Percentiles rank a stretch among this genome's conserved stretches.
Evolutionary conservation across 2,329 filamentous ascomycete species (phyloP).

Genomic region (Sclerotinia sclerotiorum): DNA sequence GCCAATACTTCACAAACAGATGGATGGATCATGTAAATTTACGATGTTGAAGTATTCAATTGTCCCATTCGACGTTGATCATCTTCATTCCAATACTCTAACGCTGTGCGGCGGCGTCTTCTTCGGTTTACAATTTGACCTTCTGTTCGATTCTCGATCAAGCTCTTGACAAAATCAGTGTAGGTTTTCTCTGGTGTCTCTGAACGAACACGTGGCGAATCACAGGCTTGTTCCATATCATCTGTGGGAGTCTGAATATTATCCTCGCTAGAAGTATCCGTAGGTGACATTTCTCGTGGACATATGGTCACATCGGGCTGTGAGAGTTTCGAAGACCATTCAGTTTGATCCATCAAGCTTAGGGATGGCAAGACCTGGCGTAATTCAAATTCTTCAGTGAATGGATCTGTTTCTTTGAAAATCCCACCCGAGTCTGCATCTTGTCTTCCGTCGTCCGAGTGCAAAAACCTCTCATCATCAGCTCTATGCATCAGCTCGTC

Average conservation of each 20-base stretch:
- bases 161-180: constrained; percentile 27
- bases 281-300: background rate
- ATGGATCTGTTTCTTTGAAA: constrained; percentile 15
- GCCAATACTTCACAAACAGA: too few relatives aligned
- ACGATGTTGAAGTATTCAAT: constrained; percentile 4
- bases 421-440: background rate
- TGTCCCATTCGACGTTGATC: constrained; percentile 18
- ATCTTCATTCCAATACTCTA: constrained; percentile 31
- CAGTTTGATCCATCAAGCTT: background rate
- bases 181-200: constrained; percentile 27
- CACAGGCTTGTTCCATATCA: constrained; percentile 12
- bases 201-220: constrained; percentile 1
- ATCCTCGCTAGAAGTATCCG: constrained; percentile 14
- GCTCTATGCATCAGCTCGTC: background rate
- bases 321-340: too few relatives aligned
- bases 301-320: background rate
- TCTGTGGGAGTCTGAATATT: constrained; percentile 18
- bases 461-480: constrained; percentile 1
- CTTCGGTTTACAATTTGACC: constrained; percentile 28
- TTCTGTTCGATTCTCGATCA: constrained; percentile 28
- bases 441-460: constrained; percentile 1
- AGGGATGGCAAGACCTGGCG: background rate
- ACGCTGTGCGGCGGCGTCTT: constrained; percentile 29
- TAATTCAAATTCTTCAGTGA: constrained; percentile 10
- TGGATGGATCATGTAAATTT: background rate